phyloP scores from a whole-genome alignment of 495 filamentous ascomycete genomes.

The Neurospora sp. region DNA sequence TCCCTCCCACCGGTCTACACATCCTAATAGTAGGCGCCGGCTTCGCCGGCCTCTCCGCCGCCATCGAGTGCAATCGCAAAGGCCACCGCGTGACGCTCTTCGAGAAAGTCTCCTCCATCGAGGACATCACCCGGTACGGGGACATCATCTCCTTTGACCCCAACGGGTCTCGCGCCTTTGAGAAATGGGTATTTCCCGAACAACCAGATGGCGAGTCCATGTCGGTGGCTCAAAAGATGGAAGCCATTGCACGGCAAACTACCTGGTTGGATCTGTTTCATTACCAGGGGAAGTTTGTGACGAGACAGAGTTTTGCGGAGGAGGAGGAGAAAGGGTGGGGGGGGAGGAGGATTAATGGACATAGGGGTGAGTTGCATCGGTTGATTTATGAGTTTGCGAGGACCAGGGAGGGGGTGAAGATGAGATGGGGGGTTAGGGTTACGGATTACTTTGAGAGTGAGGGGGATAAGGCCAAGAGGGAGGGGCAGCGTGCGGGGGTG shows the following conservation, averaged over 20 bases:
- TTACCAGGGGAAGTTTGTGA: conserved; percentile 22
- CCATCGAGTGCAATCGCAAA: conserved; percentile 46
- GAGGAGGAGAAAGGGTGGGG: conserved; percentile 23
- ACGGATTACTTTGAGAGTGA: conserved; percentile 52
- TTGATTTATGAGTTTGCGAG: neutral
- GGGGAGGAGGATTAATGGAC: conserved; percentile 42
- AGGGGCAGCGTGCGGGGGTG: conserved; percentile 40
- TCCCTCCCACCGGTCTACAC: conserved; percentile 36
- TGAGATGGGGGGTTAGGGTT: conserved; percentile 45
- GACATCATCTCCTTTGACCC: conserved; percentile 46
- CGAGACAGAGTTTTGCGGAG: conserved; percentile 20
- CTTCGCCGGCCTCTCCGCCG: conserved; percentile 50
- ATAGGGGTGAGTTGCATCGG: conserved; percentile 51
- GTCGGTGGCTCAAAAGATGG: conserved; percentile 36
- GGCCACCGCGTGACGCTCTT: conserved; percentile 25
- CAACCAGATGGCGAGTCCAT: too few relatives aligned
- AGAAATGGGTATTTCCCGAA: conserved; percentile 24
- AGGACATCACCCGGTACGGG: conserved; percentile 36
- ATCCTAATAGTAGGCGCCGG: conserved; percentile 53
- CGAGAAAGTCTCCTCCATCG: conserved; percentile 26
- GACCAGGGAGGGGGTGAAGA: conserved; percentile 34
- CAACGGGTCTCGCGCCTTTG: conserved; percentile 36
- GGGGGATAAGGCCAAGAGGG: neutral
- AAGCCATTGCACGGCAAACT: conserved; percentile 40
- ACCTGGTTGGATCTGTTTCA: conserved; percentile 24